Conservation (phyloP, 2,329 filamentous ascomycete species). For the Arthrinium puccinioides region DNA sequence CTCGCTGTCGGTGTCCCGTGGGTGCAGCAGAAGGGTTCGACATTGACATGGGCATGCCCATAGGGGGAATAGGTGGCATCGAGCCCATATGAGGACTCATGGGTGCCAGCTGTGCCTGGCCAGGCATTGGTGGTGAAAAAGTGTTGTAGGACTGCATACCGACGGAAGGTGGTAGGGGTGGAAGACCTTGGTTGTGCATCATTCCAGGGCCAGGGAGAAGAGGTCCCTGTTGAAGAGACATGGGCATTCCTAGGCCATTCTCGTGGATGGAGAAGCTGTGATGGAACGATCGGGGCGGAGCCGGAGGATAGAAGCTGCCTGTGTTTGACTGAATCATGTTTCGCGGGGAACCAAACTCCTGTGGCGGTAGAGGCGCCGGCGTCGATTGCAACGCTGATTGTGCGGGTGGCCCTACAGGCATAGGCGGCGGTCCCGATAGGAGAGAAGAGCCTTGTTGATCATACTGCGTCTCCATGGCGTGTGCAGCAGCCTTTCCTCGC, state of each 20-base stretch:
- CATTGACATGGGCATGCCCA: not conserved
- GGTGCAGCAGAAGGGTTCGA: not conserved
- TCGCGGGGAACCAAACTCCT: constrained; percentile 19
- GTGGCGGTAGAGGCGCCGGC: constrained; percentile 9
- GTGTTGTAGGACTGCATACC: too few relatives aligned
- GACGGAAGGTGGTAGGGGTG: constrained; percentile 11
- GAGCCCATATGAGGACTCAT: constrained; percentile 17
- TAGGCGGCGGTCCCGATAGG: too few relatives aligned
- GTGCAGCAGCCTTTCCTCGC: constrained; percentile 13
- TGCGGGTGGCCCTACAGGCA: too few relatives aligned
- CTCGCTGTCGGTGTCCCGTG: constrained; percentile 21
- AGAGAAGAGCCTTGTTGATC: not conserved
- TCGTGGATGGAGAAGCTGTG: constrained; percentile 26
- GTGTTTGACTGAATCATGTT: constrained; percentile 24
- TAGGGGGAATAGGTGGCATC: constrained; percentile 8
- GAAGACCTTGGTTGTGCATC: constrained; percentile 12
- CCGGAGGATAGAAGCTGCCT: constrained; percentile 26
- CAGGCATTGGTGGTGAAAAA: constrained; percentile 18
- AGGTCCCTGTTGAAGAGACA: constrained; percentile 15
- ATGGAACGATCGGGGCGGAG: constrained; percentile 25
- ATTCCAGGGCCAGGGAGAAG: constrained; percentile 9
- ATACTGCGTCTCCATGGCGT: constrained; percentile 10
- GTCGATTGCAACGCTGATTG: constrained; percentile 9
- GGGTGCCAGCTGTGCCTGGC: constrained; percentile 15
- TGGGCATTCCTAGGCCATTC: constrained; percentile 14